phyloP scores from a whole-genome alignment of 2,329 filamentous ascomycete species.

The Lithohypha guttulata region DNA sequence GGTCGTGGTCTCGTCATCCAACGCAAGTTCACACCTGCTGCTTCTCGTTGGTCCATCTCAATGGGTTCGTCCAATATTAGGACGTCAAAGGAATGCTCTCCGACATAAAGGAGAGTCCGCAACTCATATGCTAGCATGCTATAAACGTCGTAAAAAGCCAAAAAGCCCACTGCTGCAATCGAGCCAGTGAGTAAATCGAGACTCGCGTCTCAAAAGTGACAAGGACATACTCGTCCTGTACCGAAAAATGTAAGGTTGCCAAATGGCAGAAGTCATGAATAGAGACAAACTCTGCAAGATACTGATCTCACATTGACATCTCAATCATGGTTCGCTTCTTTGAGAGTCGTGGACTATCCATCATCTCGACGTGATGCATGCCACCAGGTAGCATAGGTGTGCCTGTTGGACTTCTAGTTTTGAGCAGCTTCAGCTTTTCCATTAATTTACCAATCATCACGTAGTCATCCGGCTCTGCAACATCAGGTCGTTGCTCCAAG shows the following conservation, averaged over 20 bases:
- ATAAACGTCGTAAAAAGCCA: conserved; percentile 5
- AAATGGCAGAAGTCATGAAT: not conserved
- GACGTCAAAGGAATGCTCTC: too few relatives aligned
- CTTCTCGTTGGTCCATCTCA: not conserved
- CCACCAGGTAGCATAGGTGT: conserved; percentile 31
- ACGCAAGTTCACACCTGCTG: too few relatives aligned
- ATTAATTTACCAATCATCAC: conserved; percentile 69
- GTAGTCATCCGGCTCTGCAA: conserved; percentile 69
- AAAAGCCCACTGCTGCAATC: not conserved
- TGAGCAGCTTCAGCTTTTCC: conserved; percentile 68
- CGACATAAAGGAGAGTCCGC: conserved; percentile 4
- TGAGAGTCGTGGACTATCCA: conserved; percentile 30
- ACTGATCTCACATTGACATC: conserved; percentile 23
- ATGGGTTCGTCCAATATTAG: too few relatives aligned
- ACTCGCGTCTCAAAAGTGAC: conserved; percentile 1
- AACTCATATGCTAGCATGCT: conserved; percentile 4
- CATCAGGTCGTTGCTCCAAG: conserved; percentile 61
- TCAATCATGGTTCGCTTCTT: conserved; percentile 38
- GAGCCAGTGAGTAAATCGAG: not conserved
- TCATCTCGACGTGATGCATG: conserved; percentile 34
- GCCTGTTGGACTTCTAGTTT: conserved; percentile 35
- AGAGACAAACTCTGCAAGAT: not conserved
- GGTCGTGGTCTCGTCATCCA: conserved; percentile 9
- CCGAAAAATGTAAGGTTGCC: too few relatives aligned
- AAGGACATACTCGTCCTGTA: not conserved